A percentile compares a stretch with the other conserved stretches of the same genome.
Evolutionary conservation across 2,329 filamentous ascomycete genomes (phyloP).

Genomic region (Penicillium sp.): DNA sequence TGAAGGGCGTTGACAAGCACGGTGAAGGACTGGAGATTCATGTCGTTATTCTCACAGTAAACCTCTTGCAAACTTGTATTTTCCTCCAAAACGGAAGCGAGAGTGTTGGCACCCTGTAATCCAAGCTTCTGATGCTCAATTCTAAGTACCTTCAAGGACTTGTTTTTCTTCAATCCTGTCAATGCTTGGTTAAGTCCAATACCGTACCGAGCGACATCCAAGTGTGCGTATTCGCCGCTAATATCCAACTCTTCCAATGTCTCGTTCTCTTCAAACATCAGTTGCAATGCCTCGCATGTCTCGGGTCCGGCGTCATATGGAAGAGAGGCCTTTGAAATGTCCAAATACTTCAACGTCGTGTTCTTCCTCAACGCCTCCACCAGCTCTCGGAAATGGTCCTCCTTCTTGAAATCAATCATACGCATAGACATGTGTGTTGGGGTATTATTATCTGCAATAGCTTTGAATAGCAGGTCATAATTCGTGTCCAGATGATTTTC

Average conservation of each 20-base stretch:
- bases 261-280: slow-evolving; percentile 64
- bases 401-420: slow-evolving; percentile 65
- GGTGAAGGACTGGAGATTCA: slow-evolving; percentile 66
- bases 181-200: slow-evolving; percentile 65
- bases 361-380: slow-evolving; percentile 61
- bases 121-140: slow-evolving; percentile 68
- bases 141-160: slow-evolving; percentile 56
- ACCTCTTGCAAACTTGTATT: slow-evolving; percentile 62
- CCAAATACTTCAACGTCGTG: slow-evolving; percentile 59
- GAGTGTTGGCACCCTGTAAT: slow-evolving; percentile 63
- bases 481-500: slow-evolving; percentile 51
- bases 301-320: slow-evolving; percentile 65
- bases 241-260: slow-evolving; percentile 65
- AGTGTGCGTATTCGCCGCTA: slow-evolving; percentile 65
- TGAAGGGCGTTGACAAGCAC: slow-evolving; percentile 66
- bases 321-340: slow-evolving; percentile 67
- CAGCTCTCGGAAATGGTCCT: slow-evolving; percentile 60
- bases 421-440: slow-evolving; percentile 63
- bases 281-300: slow-evolving; percentile 60
- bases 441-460: slow-evolving; percentile 50
- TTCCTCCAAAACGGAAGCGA: slow-evolving; percentile 63
- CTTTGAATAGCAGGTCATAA: slow-evolving; percentile 40
- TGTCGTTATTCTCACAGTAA: slow-evolving; percentile 68
- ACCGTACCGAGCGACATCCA: slow-evolving; percentile 67
- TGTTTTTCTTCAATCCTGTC: slow-evolving; percentile 61